Conservation (phyloP, 805 yeast genomes). For the Yamadazyma kitorensis region DNA sequence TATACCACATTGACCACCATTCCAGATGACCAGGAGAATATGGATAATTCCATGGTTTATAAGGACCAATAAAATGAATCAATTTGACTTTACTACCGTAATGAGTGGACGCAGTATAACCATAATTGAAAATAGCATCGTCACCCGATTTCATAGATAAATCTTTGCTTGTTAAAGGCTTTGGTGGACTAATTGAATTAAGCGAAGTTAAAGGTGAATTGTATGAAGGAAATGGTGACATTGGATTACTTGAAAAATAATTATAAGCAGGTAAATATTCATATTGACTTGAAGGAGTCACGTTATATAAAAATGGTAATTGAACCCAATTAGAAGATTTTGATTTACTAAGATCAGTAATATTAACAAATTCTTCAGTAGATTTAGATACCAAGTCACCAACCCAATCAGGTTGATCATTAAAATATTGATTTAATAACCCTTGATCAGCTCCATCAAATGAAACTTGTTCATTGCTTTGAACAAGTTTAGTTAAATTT, state of each 20-base stretch:
- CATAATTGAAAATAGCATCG: conserved; percentile 12
- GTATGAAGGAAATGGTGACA: conserved; percentile 6
- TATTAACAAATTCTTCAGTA: conserved; percentile 1
- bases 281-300: conserved; percentile 63
- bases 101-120: conserved; percentile 18
- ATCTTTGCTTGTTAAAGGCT: not conserved
- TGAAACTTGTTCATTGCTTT: conserved; percentile 21
- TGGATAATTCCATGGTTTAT: conserved; percentile 52
- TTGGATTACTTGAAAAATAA: conserved; percentile 37
- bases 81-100: conserved; percentile 39
- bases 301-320: conserved; percentile 80
- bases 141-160: conserved; percentile 3
- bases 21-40: conserved; percentile 19
- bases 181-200: conserved; percentile 4
- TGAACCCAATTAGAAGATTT: conserved; percentile 54
- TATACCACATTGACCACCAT: conserved; percentile 43
- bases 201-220: not conserved
- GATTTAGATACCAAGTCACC: conserved; percentile 8
- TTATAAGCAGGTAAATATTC: conserved; percentile 70
- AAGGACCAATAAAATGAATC: conserved; percentile 66
- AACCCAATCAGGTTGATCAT: conserved; percentile 41
- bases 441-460: conserved; percentile 97
- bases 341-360: not conserved
- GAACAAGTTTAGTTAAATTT: conserved; percentile 31
- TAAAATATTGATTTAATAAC: conserved; percentile 72